Evolutionary conservation across 768 basidiomycete genomes (phyloP).

Genomic region (Amanita thiersii): DNA sequence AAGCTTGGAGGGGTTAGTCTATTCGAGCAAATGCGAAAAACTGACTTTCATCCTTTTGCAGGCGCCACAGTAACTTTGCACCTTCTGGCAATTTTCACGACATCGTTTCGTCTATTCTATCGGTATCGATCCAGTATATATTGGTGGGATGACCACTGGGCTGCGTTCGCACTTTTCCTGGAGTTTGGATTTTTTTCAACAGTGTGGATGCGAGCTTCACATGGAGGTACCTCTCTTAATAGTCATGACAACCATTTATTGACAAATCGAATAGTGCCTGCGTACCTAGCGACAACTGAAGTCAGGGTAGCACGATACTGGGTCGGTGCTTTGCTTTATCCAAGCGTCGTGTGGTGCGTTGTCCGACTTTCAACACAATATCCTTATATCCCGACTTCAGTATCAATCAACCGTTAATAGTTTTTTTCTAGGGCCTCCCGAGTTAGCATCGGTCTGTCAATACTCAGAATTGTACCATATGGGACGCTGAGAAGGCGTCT

Average conservation of each 20-base stretch:
- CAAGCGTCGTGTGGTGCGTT: constrained; percentile 5
- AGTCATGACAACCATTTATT: not conserved
- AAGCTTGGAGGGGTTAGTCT: not conserved
- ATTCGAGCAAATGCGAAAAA: not conserved
- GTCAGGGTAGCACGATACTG: constrained; percentile 5
- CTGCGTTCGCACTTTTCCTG: constrained; percentile 11
- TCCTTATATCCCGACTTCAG: too few species aligned
- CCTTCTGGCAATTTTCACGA: constrained; percentile 11
- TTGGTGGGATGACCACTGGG: constrained; percentile 20
- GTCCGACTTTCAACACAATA: not conserved
- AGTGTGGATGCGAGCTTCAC: constrained; percentile 10
- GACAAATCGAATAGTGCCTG: not conserved
- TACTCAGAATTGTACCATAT: constrained; percentile 1
- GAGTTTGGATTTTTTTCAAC: constrained; percentile 10
- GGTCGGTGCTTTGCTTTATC: not conserved
- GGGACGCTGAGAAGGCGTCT: constrained; percentile 7
- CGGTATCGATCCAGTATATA: constrained; percentile 11
- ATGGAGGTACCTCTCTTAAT: constrained; percentile 3
- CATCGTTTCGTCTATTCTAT: constrained; percentile 13
- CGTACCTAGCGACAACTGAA: not conserved
- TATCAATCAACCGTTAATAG: not conserved
- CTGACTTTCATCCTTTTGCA: not conserved
- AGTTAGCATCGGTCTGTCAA: constrained; percentile 6
- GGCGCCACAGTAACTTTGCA: constrained; percentile 12
- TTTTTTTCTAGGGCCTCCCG: constrained; percentile 6